Percentiles rank a stretch among this genome's conserved stretches.
Conservation (phyloP, 352 stramenopile genomes). For the Globisporangium radiosum region DNA sequence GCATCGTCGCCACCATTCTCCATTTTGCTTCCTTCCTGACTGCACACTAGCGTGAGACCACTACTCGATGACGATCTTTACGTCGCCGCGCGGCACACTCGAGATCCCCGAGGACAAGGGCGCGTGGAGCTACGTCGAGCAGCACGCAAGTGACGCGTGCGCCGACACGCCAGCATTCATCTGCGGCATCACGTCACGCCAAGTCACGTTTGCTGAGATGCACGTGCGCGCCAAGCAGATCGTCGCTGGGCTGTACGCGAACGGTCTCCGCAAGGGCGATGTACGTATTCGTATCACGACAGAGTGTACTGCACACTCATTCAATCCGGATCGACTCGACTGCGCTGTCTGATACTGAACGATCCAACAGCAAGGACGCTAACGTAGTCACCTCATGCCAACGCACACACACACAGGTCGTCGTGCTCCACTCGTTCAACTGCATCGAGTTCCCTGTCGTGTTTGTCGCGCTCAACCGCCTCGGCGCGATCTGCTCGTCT, state of each 20-base stretch:
- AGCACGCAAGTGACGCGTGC: constrained; percentile 23
- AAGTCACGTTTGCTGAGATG: constrained; percentile 40
- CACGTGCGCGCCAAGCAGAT: constrained; percentile 27
- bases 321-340: too few relatives aligned
- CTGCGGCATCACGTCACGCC: constrained; percentile 43
- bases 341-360: too few relatives aligned
- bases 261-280: constrained; percentile 46
- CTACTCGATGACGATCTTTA: constrained; percentile 1
- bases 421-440: constrained; percentile 49
- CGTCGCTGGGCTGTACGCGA: constrained; percentile 30
- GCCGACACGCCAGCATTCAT: constrained; percentile 45
- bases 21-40: neutral
- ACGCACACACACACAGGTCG: constrained; percentile 15
- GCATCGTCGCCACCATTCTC: too few relatives aligned
- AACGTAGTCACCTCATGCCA: constrained; percentile 16
- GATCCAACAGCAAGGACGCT: too few relatives aligned
- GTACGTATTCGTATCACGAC: constrained; percentile 14
- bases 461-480: constrained; percentile 30
- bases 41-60: neutral
- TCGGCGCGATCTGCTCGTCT: constrained; percentile 35
- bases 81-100: constrained; percentile 7
- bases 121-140: constrained; percentile 26
- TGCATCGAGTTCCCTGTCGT: constrained; percentile 45
- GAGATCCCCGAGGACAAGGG: constrained; percentile 9
- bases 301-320: constrained; percentile 11